Evolutionary conservation across 2,329 filamentous ascomycete genomes (phyloP), one percentile per base, ranked within the genome.

Genomic region (Pseudocercospora fijiensis): DNA sequence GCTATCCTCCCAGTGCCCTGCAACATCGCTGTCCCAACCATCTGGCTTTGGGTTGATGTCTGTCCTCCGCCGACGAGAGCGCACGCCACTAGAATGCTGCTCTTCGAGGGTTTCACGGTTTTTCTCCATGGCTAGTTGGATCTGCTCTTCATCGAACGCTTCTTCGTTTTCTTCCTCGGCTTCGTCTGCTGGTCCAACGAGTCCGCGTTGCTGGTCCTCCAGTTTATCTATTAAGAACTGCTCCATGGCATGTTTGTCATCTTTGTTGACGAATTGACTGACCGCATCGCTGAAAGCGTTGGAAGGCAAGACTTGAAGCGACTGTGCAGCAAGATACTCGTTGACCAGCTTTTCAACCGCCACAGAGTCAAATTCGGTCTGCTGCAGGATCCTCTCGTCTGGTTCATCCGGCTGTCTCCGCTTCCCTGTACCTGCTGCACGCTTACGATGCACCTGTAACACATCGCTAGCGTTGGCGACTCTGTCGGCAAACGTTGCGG

Each of bases 401-500:
- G 89, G 84, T 58, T 90, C 80, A 0, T 88, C 84, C 2, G 80
- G 74, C 2, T 82, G 81, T 28, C 80, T 80, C 61, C 83, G 85
- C 49, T 81, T 77, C 30, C 63, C 59, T 70, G 78, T 80, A 4
- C 78, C 72, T 1, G 76, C 78, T n/a, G 85, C 85, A 78, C 96
- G 98, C 78, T 94, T 96, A 61, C 91, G 87, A 76, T 97, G 88
- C 75, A 96, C 98, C 72, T 94, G 90, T 0, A 99, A 88, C 0
- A 99, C 92, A 71, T 99, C 95, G 70, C 93, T 96, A 9, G 89
- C 88, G 74, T 99, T 99, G 64, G 95, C 95, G 0, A 99, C 94
- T 73, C 87, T 90, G n/a, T 88, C 90, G 1, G 90, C 84, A 70
- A 98, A 99, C 2, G 92, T 86, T 75, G 96, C 96, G 0, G 94